A percentile compares a stretch with the other conserved stretches of the same genome.
These are phyloP conservation scores for Scenedesmus sp. DNA, from an alignment of 163 green algal genomes.

Conservation along the genomic window DNA sequence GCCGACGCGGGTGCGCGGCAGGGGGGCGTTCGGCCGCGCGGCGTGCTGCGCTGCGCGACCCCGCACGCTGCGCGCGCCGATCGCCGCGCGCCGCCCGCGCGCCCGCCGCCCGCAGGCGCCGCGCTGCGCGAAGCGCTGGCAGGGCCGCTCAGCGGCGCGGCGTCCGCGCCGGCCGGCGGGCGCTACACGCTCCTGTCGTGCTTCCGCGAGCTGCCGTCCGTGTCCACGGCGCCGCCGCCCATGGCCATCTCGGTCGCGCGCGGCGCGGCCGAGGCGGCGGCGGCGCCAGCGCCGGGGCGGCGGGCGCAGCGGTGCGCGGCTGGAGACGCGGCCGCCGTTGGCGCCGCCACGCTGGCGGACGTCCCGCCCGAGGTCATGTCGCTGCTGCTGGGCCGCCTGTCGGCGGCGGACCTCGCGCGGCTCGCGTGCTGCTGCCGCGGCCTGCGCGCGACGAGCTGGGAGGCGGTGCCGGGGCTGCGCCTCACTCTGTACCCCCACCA, in stretches of 20 bases:
- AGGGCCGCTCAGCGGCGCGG: neutral
- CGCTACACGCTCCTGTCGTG: constrained; percentile 35
- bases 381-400: constrained; percentile 11
- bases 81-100: neutral
- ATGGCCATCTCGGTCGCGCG: constrained; percentile 4
- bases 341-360: constrained; percentile 31
- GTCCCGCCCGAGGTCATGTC: constrained; percentile 29
- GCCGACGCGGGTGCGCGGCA: neutral
- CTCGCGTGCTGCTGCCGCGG: constrained; percentile 25
- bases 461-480: constrained; percentile 68
- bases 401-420: constrained; percentile 38
- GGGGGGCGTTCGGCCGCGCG: neutral
- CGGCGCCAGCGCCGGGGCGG: neutral
- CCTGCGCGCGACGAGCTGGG: constrained; percentile 30
- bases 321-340: too few relatives aligned
- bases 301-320: constrained; percentile 12
- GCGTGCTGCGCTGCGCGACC: neutral
- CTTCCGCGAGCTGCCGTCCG: constrained; percentile 41
- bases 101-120: neutral
- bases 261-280: neutral
- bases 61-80: neutral
- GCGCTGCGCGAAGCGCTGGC: neutral
- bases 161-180: neutral
- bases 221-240: constrained; percentile 11
- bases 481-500: constrained; percentile 81